A percentile compares a stretch with the other conserved stretches of the same genome.
Evolutionary conservation across 2,329 filamentous ascomycete genomes (phyloP).

Genomic region (Graphium sp.): DNA sequence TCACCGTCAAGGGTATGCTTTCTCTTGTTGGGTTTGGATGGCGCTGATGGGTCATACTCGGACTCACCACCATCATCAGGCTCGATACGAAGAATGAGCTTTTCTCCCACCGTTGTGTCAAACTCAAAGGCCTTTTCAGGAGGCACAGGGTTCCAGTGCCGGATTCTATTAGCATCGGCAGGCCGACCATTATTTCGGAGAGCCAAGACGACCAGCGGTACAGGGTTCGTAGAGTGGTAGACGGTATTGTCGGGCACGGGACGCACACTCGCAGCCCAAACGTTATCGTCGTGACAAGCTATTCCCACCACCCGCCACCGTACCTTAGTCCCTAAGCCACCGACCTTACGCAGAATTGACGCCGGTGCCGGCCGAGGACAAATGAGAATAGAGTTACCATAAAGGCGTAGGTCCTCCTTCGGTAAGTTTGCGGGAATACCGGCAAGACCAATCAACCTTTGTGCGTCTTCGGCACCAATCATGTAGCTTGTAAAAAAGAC

Average conservation of each 20-base stretch:
- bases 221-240: slow-evolving; percentile 64
- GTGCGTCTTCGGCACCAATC: slow-evolving; percentile 54
- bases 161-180: slow-evolving; percentile 65
- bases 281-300: slow-evolving; percentile 56
- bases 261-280: slow-evolving; percentile 74
- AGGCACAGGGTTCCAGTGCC: slow-evolving; percentile 65
- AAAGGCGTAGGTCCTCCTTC: slow-evolving; percentile 58
- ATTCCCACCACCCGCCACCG: slow-evolving; percentile 70
- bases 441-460: slow-evolving; percentile 55
- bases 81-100: slow-evolving; percentile 68
- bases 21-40: slow-evolving; percentile 42
- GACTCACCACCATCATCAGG: slow-evolving; percentile 46
- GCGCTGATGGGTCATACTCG: slow-evolving; percentile 44
- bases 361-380: slow-evolving; percentile 58
- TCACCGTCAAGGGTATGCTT: slow-evolving; percentile 39
- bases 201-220: slow-evolving; percentile 69
- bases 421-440: slow-evolving; percentile 42
- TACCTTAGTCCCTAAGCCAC: slow-evolving; percentile 71
- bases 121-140: slow-evolving; percentile 58
- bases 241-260: slow-evolving; percentile 51
- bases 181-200: slow-evolving; percentile 60
- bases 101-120: slow-evolving; percentile 74
- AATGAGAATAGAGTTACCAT: slow-evolving; percentile 87
- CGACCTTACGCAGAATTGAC: slow-evolving; percentile 64
- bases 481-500: slow-evolving; percentile 90